Percentiles rank a stretch among this genome's conserved stretches.
These are phyloP conservation scores for Schizophyllum amplum DNA, from an alignment of 1,284 basidiomycete species.

Conservation along the genomic window DNA sequence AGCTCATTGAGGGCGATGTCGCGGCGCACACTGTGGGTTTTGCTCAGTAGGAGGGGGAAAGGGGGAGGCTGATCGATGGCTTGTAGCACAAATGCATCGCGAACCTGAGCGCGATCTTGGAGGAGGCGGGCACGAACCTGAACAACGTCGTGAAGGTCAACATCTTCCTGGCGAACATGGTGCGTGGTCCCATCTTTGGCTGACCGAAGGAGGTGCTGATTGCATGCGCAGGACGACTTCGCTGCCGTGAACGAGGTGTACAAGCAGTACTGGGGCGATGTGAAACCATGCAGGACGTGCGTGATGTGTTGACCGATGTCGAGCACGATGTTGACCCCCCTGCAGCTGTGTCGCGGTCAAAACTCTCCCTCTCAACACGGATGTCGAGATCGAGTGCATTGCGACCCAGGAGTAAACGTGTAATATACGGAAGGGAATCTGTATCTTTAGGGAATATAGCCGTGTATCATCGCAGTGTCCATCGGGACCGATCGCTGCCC, in stretches of 20 bases:
- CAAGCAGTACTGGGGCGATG: background rate
- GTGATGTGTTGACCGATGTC: background rate
- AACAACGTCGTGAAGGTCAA: background rate
- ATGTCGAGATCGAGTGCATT: conserved; percentile 1
- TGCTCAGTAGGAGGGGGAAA: background rate
- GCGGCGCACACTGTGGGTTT: background rate
- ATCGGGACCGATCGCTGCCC: background rate
- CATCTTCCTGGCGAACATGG: background rate
- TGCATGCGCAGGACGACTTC: background rate
- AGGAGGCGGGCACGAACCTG: background rate
- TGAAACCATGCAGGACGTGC: background rate
- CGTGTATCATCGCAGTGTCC: background rate
- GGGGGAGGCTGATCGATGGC: background rate
- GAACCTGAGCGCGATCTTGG: background rate
- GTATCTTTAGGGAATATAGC: background rate
- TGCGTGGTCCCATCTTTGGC: background rate
- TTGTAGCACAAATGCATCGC: background rate
- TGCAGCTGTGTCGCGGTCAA: background rate
- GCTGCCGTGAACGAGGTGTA: background rate
- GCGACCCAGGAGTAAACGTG: background rate
- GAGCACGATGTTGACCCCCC: background rate
- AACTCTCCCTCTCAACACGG: background rate
- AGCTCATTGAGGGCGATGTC: background rate
- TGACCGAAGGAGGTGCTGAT: background rate
- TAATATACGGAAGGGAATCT: background rate